Percentiles rank a stretch among this genome's conserved stretches.
These are phyloP conservation scores for Cladophialophora yegresii DNA, from an alignment of 2,329 filamentous ascomycete genomes.

Conservation along the genomic window DNA sequence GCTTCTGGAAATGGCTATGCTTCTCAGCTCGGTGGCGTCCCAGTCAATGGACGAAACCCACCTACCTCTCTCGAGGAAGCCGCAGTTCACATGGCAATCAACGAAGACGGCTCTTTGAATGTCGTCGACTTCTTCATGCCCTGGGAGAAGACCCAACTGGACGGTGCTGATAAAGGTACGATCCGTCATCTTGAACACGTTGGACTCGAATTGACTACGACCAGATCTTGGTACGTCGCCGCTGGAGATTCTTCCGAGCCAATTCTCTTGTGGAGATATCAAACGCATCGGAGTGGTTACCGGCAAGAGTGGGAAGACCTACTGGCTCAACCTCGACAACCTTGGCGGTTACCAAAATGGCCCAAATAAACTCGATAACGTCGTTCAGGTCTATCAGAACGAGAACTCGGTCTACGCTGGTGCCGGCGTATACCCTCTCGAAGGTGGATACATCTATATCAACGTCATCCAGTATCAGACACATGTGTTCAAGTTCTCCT, in stretches of 20 bases:
- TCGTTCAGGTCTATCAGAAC: slow-evolving; percentile 44
- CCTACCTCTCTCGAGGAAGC: slow-evolving; percentile 38
- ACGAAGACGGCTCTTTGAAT: slow-evolving; percentile 43
- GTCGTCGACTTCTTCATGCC: slow-evolving; percentile 59
- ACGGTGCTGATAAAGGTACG: slow-evolving; percentile 50
- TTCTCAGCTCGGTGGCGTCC: slow-evolving; percentile 37
- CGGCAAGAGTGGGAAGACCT: slow-evolving; percentile 55
- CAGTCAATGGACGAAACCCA: slow-evolving; percentile 37
- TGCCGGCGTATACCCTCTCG: slow-evolving; percentile 46
- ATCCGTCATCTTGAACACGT: not conserved
- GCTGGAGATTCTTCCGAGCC: slow-evolving; percentile 30
- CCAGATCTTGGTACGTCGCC: slow-evolving; percentile 49
- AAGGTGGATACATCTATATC: slow-evolving; percentile 50
- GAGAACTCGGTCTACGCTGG: slow-evolving; percentile 44
- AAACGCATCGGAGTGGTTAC: slow-evolving; percentile 54
- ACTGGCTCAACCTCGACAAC: slow-evolving; percentile 47
- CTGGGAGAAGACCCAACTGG: slow-evolving; percentile 53
- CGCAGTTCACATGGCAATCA: slow-evolving; percentile 33
- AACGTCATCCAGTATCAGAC: slow-evolving; percentile 40
- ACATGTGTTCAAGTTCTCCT: slow-evolving; percentile 42
- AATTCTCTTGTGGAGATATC: slow-evolving; percentile 38
- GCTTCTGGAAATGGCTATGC: slow-evolving; percentile 39
- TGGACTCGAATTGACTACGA: not conserved
- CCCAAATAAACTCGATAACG: slow-evolving; percentile 42
- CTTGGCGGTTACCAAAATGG: slow-evolving; percentile 48